Evolutionary conservation across 78 protist genomes (phyloP).

Genomic region (Cyanophora paradoxa): DNA sequence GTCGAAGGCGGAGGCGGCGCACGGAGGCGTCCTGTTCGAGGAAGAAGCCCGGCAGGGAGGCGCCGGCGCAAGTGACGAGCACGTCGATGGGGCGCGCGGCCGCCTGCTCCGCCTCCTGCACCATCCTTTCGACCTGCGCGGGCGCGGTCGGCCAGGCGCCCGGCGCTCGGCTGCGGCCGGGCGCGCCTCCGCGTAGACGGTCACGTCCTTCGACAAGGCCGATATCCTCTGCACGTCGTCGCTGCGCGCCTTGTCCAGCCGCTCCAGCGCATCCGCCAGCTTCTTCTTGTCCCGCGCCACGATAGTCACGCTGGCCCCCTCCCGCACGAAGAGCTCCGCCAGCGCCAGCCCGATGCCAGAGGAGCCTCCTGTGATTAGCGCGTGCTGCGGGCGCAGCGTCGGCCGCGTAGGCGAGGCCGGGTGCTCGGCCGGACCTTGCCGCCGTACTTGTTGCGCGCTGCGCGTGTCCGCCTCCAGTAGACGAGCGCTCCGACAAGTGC

Average conservation of each 20-base stretch:
- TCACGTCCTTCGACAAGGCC: slow-evolving; percentile 2
- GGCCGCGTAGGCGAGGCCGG: too few relatives aligned
- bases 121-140: too few relatives aligned
- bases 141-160: background rate
- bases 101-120: background rate
- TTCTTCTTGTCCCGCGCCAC: background rate
- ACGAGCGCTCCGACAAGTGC: too few relatives aligned
- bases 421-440: too few relatives aligned
- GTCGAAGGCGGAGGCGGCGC: too few relatives aligned
- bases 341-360: slow-evolving; percentile 37
- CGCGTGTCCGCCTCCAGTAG: too few relatives aligned
- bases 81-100: slow-evolving; percentile 3
- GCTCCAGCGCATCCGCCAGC: background rate
- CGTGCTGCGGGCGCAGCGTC: slow-evolving; percentile 35
- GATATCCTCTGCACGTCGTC: too few relatives aligned
- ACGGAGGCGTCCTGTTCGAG: background rate
- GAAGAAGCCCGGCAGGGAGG: slow-evolving; percentile 39
- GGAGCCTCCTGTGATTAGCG: slow-evolving; percentile 52
- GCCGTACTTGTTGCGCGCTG: too few relatives aligned
- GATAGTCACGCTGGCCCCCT: background rate
- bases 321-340: background rate
- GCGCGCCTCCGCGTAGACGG: background rate
- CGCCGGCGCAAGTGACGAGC: slow-evolving; percentile 35
- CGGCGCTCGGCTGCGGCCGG: background rate
- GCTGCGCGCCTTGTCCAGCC: background rate